A percentile compares a stretch with the other conserved stretches of the same genome.
These are phyloP conservation scores for Selaginella moellendorffii DNA, from an alignment of 75 land plant species.

Conservation along the genomic window DNA sequence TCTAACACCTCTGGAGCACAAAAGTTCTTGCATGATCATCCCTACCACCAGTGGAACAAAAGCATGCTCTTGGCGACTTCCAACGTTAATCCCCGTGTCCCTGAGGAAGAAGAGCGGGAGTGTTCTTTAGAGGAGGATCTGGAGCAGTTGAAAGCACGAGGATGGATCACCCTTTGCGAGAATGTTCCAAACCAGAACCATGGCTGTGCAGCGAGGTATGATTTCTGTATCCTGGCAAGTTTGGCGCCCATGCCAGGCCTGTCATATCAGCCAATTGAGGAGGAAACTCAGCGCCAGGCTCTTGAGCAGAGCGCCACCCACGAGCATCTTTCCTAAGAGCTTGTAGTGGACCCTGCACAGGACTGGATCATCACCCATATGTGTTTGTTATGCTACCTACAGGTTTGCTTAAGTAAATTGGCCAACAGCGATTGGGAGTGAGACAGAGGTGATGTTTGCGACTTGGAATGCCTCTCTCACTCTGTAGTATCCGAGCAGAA, in stretches of 20 bases:
- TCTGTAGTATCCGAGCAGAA: constrained; percentile 22
- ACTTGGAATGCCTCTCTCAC: constrained; percentile 22
- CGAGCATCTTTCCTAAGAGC: constrained; percentile 11
- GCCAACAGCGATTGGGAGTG: constrained; percentile 32
- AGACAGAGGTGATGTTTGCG: constrained; percentile 20
- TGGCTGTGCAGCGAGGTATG: constrained; percentile 35
- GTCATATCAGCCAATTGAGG: constrained; percentile 36
- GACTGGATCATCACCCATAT: constrained; percentile 39
- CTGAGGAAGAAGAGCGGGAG: constrained; percentile 26
- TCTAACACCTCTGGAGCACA: constrained; percentile 15
- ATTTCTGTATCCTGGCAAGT: constrained; percentile 27
- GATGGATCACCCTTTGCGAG: constrained; percentile 28
- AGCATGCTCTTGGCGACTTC: constrained; percentile 32
- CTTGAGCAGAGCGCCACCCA: not conserved
- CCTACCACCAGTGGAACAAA: constrained; percentile 27
- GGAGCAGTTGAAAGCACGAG: constrained; percentile 34
- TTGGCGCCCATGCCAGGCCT: constrained; percentile 36
- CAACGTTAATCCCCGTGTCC: constrained; percentile 13
- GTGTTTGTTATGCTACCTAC: no score
- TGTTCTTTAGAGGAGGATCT: constrained; percentile 25
- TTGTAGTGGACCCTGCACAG: constrained; percentile 29
- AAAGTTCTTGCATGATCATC: constrained; percentile 14
- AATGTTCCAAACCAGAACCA: constrained; percentile 37
- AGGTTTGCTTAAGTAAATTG: no score
- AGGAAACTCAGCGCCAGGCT: constrained; percentile 14